These are phyloP conservation scores for Capronia epimyces DNA, from an alignment of 2,329 filamentous ascomycete species.

Conservation along the genomic window DNA sequence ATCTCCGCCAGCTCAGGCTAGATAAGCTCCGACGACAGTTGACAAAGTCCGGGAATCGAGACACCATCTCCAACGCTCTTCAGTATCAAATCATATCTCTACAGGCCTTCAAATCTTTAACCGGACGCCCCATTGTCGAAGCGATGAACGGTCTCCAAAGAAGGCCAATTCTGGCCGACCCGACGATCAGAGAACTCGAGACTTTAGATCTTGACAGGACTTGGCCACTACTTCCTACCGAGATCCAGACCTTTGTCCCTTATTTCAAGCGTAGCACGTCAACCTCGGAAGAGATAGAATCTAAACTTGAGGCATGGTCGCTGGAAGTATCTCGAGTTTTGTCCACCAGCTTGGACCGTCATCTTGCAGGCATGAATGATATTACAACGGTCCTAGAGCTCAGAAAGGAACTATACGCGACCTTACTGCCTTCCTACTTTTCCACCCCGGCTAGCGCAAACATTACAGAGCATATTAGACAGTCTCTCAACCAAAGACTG, in stretches of 20 bases:
- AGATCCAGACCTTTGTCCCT: constrained; percentile 78
- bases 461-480: constrained; percentile 63
- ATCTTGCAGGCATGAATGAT: constrained; percentile 56
- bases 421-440: constrained; percentile 67
- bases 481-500: constrained; percentile 57
- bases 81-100: constrained; percentile 71
- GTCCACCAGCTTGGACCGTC: constrained; percentile 56
- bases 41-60: constrained; percentile 46
- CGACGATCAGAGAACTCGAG: constrained; percentile 50
- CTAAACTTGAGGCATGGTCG: constrained; percentile 61
- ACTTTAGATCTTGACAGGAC: constrained; percentile 67
- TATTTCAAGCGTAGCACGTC: constrained; percentile 79
- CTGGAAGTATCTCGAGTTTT: constrained; percentile 55
- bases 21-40: constrained; percentile 63
- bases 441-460: constrained; percentile 55
- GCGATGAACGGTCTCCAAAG: constrained; percentile 64
- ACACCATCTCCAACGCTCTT: constrained; percentile 59
- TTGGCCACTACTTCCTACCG: constrained; percentile 72
- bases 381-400: constrained; percentile 65
- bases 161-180: constrained; percentile 66
- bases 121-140: constrained; percentile 66
- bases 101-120: constrained; percentile 67
- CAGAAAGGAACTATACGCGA: constrained; percentile 63
- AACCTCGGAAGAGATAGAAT: constrained; percentile 54
- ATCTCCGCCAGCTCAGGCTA: constrained; percentile 69